A percentile compares a stretch with the other conserved stretches of the same genome.
Evolutionary conservation across 2,329 filamentous ascomycete species (phyloP).

Genomic region (Leptographium galeiforme): DNA sequence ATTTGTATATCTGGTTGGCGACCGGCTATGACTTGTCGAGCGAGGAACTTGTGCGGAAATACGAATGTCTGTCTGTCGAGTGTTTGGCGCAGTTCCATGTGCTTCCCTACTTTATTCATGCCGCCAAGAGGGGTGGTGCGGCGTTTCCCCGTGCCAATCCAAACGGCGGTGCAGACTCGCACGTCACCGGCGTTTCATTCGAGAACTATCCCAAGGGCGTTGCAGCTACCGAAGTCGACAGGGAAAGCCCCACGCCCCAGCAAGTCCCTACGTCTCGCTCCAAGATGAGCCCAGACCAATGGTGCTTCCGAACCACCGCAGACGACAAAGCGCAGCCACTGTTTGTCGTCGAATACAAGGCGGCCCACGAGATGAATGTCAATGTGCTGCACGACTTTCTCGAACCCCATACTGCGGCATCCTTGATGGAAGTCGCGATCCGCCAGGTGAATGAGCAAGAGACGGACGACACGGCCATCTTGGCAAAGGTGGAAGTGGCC

Average conservation of each 20-base stretch:
- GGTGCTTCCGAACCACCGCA: background rate
- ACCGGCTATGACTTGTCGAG: no score
- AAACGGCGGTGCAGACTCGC: no score
- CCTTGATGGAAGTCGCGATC: slow-evolving; percentile 3
- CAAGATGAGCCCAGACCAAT: slow-evolving; percentile 3
- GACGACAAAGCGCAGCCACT: slow-evolving; percentile 1
- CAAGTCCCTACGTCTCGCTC: background rate
- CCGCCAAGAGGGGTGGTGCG: no score
- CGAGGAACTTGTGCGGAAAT: no score
- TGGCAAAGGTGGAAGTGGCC: background rate
- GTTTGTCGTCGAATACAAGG: slow-evolving; percentile 7
- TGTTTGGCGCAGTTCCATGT: no score
- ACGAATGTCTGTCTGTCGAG: no score
- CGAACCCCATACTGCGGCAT: background rate
- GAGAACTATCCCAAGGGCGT: no score
- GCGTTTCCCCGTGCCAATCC: no score
- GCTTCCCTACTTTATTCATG: no score
- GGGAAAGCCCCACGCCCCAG: background rate
- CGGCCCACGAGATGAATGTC: slow-evolving; percentile 3
- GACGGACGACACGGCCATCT: background rate
- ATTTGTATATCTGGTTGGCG: no score
- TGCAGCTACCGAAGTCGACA: no score
- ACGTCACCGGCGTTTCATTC: no score
- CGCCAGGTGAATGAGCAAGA: background rate
- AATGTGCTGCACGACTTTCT: background rate